These are phyloP conservation scores for Penicillium sp. DNA, from an alignment of 2,329 filamentous ascomycete genomes.

Conservation along the genomic window DNA sequence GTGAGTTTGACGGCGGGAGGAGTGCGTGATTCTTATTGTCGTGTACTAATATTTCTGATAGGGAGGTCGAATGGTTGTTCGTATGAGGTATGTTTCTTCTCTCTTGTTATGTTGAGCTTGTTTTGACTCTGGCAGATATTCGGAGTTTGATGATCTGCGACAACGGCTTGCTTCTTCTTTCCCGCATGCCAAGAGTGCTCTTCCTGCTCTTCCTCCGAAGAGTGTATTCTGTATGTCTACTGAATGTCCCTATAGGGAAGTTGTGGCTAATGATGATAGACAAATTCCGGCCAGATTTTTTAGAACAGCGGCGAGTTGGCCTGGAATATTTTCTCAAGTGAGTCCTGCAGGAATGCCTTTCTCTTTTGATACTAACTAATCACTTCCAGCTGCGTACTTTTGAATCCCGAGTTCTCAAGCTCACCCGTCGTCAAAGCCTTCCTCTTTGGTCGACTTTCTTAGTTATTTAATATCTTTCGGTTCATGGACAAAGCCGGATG, in stretches of 20 bases:
- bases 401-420: constrained; percentile 91
- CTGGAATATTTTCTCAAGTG: constrained; percentile 93
- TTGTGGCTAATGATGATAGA: constrained; percentile 36
- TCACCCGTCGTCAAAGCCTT: constrained; percentile 92
- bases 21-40: neutral
- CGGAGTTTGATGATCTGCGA: constrained; percentile 86
- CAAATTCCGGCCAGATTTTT: constrained; percentile 75
- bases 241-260: neutral
- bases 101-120: constrained; percentile 18
- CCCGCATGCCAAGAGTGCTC: constrained; percentile 76
- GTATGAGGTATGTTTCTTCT: constrained; percentile 53
- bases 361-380: neutral
- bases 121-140: constrained; percentile 60
- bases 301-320: constrained; percentile 79
- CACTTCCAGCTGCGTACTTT: constrained; percentile 71
- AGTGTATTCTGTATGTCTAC: constrained; percentile 72
- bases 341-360: constrained; percentile 35
- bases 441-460: constrained; percentile 58
- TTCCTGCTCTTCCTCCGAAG: constrained; percentile 89
- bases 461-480: neutral
- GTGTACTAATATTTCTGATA: constrained; percentile 21
- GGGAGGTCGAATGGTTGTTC: constrained; percentile 58
- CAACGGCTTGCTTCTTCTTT: constrained; percentile 74
- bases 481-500: neutral
- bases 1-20: constrained; percentile 51